These are phyloP conservation scores for Colletotrichum australisinense DNA, from an alignment of 2,329 filamentous ascomycete species.

Conservation along the genomic window DNA sequence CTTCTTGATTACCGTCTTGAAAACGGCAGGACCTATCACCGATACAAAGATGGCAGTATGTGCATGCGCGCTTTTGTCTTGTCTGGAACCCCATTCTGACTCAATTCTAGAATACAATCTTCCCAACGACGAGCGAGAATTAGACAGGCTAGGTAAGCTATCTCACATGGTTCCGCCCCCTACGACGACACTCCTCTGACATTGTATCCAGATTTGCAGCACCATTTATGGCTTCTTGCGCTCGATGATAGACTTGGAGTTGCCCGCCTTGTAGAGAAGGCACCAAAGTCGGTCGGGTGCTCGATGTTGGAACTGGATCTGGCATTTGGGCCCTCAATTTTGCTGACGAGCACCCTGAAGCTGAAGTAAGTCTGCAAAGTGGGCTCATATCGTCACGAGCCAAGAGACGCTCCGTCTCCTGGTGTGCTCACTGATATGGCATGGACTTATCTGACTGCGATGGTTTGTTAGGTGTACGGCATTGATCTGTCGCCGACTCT, in stretches of 20 bases:
- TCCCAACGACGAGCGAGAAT: slow-evolving; percentile 20
- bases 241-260: slow-evolving; percentile 42
- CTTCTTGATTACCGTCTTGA: slow-evolving; percentile 28
- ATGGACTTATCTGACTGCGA: too few relatives aligned
- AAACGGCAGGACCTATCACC: slow-evolving; percentile 28
- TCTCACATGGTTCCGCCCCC: not conserved
- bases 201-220: slow-evolving; percentile 55
- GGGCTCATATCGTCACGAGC: not conserved
- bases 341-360: slow-evolving; percentile 48
- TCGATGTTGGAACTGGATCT: slow-evolving; percentile 41
- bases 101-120: slow-evolving; percentile 3
- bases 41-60: slow-evolving; percentile 37
- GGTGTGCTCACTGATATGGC: too few relatives aligned
- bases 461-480: slow-evolving; percentile 38
- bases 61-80: too few relatives aligned
- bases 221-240: slow-evolving; percentile 62
- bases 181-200: not conserved
- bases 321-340: slow-evolving; percentile 50
- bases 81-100: too few relatives aligned
- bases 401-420: too few relatives aligned
- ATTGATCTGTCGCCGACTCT: slow-evolving; percentile 32
- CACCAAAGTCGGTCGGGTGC: slow-evolving; percentile 31
- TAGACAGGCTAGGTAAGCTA: slow-evolving; percentile 2
- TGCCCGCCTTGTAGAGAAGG: slow-evolving; percentile 21
- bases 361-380: slow-evolving; percentile 36